Evolutionary conservation across 2,329 filamentous ascomycete genomes (phyloP), one percentile per base, ranked within the genome.

Genomic region (Botrytis tulipae): DNA sequence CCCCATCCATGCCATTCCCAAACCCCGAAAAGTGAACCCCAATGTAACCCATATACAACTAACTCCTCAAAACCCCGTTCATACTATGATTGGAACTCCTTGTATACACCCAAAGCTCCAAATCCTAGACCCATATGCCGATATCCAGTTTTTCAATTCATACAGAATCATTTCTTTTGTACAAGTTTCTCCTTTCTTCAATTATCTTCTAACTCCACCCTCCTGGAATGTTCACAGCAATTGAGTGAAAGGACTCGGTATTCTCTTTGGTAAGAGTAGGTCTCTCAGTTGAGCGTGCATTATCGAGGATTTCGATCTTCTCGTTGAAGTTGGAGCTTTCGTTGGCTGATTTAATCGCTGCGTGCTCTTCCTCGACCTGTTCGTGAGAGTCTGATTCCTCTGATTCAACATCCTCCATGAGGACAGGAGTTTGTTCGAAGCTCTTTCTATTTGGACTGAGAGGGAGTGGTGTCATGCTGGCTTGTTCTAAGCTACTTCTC

Each of bases 321-420:
- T 61, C 51, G 12, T 44, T 48, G 16, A 46, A 42, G 40, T 12
- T 37, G 3, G 67, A n/a, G 20, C 25, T n/a, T 46, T 44, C 37
- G 12, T 29, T 40, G 7, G 25, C 25, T 3, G 68, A 59, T 68
- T 67, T n/a, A 12, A 57, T 32, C 20, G 68, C 32, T 44, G 73
- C 46, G 29, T 73, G 62, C 48, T 62, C 40, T 35, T 46, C 61
- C 63, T 70, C 57, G 14, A 74, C 44, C 18, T 60, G 46, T 25
- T 73, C 75, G n/a, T 65, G 59, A 51, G n/a, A 29, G 16, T 22
- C 57, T 22, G 42, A 51, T 35, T 71, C 67, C 60, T 74, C 61
- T 16, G 65, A 40, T 35, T 75, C 73, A 25, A 73, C 46, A 57
- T 72, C 60, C 35, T 71, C 54, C 59, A 70, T 70, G 46, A 69